Base-by-base conservation (phyloP, 345 rosid genomes). In the Toxicodendron radicans region DNA sequence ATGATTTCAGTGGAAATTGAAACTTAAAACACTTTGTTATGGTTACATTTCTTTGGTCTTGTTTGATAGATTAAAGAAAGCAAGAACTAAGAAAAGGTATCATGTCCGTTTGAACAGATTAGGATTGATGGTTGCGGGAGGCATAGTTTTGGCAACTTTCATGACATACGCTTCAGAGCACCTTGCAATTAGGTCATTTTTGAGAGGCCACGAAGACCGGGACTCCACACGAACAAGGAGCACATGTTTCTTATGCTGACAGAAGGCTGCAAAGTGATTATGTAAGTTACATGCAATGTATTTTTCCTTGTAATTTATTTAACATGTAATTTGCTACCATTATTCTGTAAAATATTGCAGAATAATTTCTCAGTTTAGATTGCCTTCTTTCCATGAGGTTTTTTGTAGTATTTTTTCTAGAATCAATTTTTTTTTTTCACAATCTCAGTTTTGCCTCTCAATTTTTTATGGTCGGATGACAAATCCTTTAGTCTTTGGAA, bases 141-240 rank as follows among this genome's bases (percentile, higher is more conserved):
- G 92, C 71, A 73, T 92, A 27, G 78, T 90, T 75, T 75, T 95
- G 76, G 94, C 90, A 58, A 88, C 97, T 61, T 91, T 87, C 88
- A 95, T 95, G 97, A 86, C 97, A 63, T 89, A 95, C 71, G 93
- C 93, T n/a, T 74, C 97, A 4, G 97, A 90, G 88, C 91, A 88
- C 75, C 97, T 95, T 4, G 91, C 92, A 4, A 73, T 85, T 48
- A 77, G 85, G 67, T 90, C 91, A 33, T 95, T 87, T 79, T 75
- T 86, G 63, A 84, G 75, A 85, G 96, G 97, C 70, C 80, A 86
- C 48, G 95, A 88, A 77, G 94, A 90, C 53, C 79, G 85, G 49
- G 91, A 90, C 79, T 70, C 80, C 20, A 60, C 83, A 27, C 76
- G 91, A 72, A 52, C 83, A 3, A 81, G 85, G 73, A 85, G 85